A percentile compares a stretch with the other conserved stretches of the same genome.
Evolutionary conservation across 495 filamentous ascomycete genomes (phyloP).

Genomic region (Xylaria grammica): DNA sequence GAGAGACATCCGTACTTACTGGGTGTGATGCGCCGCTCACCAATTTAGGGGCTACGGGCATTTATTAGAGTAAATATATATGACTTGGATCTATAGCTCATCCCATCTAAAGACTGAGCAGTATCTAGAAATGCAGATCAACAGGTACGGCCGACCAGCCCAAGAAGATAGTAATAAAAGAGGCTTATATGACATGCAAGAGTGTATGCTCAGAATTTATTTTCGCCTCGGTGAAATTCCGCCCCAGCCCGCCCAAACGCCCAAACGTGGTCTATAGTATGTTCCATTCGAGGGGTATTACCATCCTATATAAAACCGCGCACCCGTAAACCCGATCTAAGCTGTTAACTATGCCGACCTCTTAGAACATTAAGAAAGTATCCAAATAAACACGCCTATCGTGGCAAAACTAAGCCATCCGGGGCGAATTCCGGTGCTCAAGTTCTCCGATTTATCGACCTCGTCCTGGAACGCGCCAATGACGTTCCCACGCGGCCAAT

Average conservation of each 20-base stretch:
- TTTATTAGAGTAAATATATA: no score
- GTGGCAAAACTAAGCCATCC: background rate
- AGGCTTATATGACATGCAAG: no score
- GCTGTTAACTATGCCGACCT: background rate
- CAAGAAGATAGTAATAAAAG: no score
- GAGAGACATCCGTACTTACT: no score
- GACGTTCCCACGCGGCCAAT: slow-evolving; percentile 76
- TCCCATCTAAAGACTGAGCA: no score
- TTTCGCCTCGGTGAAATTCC: no score
- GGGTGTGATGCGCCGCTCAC: background rate
- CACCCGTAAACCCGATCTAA: background rate
- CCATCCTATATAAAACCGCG: background rate
- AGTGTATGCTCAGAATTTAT: no score
- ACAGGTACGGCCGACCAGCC: no score
- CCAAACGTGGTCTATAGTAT: no score
- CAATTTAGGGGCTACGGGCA: background rate
- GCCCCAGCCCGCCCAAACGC: background rate
- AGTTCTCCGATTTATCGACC: slow-evolving; percentile 41
- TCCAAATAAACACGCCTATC: background rate
- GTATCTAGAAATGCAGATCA: no score
- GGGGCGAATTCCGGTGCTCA: slow-evolving; percentile 20
- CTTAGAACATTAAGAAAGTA: background rate
- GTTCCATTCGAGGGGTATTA: background rate
- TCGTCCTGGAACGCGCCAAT: slow-evolving; percentile 60
- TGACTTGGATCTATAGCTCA: no score